These are phyloP conservation scores for Aspergillus panamensis DNA, from an alignment of 495 filamentous ascomycete species.

Conservation along the genomic window DNA sequence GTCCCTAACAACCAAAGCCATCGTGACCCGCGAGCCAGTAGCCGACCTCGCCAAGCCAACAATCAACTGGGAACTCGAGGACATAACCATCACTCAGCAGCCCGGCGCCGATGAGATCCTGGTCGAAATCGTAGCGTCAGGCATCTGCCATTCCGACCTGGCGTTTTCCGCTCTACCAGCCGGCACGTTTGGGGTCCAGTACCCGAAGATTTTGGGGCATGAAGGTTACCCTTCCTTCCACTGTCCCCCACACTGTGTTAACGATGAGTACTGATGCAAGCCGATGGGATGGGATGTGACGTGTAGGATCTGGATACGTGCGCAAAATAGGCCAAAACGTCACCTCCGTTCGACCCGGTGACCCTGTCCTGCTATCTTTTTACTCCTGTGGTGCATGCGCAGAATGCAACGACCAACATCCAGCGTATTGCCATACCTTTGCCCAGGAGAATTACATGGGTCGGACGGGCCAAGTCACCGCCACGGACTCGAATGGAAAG, in stretches of 20 bases:
- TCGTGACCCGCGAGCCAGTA: constrained; percentile 21
- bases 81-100: constrained; percentile 22
- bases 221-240: constrained; percentile 20
- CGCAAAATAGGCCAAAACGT: constrained; percentile 37
- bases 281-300: neutral
- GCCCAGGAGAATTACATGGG: constrained; percentile 34
- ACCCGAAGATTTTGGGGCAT: constrained; percentile 27
- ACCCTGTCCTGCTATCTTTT: constrained; percentile 46
- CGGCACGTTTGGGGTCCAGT: constrained; percentile 13
- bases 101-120: constrained; percentile 36
- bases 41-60: neutral
- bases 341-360: constrained; percentile 36
- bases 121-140: constrained; percentile 37
- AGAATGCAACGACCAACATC: constrained; percentile 22
- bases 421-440: constrained; percentile 32
- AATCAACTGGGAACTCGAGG: constrained; percentile 25
- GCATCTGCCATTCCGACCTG: constrained; percentile 44
- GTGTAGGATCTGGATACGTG: constrained; percentile 41
- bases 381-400: constrained; percentile 36
- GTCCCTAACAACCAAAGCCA: constrained; percentile 15
- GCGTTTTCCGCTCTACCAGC: constrained; percentile 13
- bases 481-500: neutral
- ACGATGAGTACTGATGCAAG: neutral
- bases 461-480: constrained; percentile 8
- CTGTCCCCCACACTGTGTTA: neutral